Evolutionary conservation across 2,329 filamentous ascomycete genomes (phyloP).

Genomic region (Pseudocercospora vitis): DNA sequence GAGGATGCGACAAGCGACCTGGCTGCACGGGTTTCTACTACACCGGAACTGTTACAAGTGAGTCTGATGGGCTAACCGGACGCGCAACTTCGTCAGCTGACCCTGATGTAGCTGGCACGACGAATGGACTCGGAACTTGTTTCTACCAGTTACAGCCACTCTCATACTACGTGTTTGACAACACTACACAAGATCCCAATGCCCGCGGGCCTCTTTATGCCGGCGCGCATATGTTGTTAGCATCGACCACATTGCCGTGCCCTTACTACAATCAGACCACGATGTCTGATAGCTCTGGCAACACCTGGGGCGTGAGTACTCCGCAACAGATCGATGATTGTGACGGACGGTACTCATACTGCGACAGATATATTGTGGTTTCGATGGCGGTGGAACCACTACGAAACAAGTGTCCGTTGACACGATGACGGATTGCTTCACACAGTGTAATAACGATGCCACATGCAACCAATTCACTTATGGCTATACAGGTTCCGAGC

Average conservation of each 20-base stretch:
- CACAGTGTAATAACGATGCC: background rate
- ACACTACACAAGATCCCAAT: too few relatives aligned
- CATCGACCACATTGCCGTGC: background rate
- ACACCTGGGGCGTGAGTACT: conserved; percentile 4
- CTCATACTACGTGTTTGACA: background rate
- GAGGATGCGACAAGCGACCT: conserved; percentile 22
- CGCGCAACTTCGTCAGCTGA: too few relatives aligned
- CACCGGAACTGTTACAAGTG: conserved; percentile 11
- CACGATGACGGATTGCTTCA: conserved; percentile 8
- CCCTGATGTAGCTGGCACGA: background rate
- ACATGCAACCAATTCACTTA: conserved; percentile 6
- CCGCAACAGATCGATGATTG: background rate
- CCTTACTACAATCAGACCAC: conserved; percentile 9
- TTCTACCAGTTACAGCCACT: background rate
- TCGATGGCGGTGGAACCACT: background rate
- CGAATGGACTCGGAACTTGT: conserved; percentile 13
- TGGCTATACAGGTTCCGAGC: background rate
- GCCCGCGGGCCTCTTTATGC: too few relatives aligned
- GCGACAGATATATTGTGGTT: conserved; percentile 6
- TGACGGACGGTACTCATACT: background rate
- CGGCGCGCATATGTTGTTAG: conserved; percentile 1
- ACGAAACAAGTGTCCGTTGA: background rate
- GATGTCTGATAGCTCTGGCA: conserved; percentile 4
- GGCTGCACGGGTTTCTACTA: conserved; percentile 21
- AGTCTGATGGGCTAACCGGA: too few relatives aligned